Evolutionary conservation across 2,329 filamentous ascomycete genomes (phyloP), one percentile per base, ranked within the genome.

Genomic region (Arthrobotrys sphaeroides): DNA sequence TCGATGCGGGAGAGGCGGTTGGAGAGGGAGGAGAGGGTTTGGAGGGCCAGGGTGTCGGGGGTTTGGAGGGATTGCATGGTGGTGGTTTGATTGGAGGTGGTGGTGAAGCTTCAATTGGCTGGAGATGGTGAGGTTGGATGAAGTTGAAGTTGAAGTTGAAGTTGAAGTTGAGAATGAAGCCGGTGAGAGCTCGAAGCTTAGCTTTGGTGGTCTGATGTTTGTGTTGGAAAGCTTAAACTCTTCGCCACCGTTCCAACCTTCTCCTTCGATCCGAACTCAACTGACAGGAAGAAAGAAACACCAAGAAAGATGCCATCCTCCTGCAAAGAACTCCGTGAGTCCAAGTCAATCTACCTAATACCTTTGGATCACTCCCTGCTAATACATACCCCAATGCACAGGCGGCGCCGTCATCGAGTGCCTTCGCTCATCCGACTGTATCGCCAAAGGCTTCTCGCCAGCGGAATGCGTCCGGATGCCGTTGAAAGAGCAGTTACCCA

Each of bases 291-390:
- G n/a, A n/a, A n/a, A n/a, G n/a, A n/a, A n/a, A n/a, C n/a, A n/a
- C n/a, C n/a, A n/a, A n/a, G n/a, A n/a, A n/a, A n/a, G 65, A 97
- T 98, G 95, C 94, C 94, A 72, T 93, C 91, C 83, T 97, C 94
- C 77, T 99, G 95, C 85, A 92, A 94, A 88, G 94, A 98, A 84
- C 92, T 99, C 82, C 90, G 94, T 98, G 88, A 79, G 92, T 85
- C 60, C 68, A 53, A 49, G 3, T 12, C 12, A 16, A 9, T 5
- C 13, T 28, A 16, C 22, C 16, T 2, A 28, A 0, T 16, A 38
- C 64, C 26, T 57, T n/a, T n/a, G n/a, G n/a, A n/a, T n/a, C n/a
- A n/a, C n/a, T n/a, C n/a, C n/a, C n/a, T 33, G 5, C n/a, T 31
- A 66, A 68, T 33, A 36, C 62, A 36, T 49, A 26, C 26, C 22